These are phyloP conservation scores for Erodium trifolium DNA, from an alignment of 441 rosid genomes.

Conservation along the genomic window DNA sequence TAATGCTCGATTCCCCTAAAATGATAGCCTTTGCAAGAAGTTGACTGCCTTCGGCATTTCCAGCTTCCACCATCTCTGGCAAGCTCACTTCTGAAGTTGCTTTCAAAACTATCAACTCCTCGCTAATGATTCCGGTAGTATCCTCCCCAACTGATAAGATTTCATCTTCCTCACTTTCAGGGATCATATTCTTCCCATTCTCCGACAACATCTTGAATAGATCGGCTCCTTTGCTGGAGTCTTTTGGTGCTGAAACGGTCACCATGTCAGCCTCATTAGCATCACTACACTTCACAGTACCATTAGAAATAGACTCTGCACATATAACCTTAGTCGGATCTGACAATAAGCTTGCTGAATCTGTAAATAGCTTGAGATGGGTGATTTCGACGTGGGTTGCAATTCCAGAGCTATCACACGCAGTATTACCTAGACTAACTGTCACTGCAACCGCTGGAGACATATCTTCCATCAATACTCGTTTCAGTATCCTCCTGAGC, in stretches of 20 bases:
- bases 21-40: slow-evolving; percentile 53
- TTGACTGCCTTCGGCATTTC: slow-evolving; percentile 27
- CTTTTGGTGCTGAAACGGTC: slow-evolving; percentile 21
- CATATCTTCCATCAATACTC: slow-evolving; percentile 66
- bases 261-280: slow-evolving; percentile 21
- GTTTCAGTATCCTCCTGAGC: slow-evolving; percentile 27
- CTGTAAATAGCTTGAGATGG: slow-evolving; percentile 35
- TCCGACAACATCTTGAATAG: slow-evolving; percentile 22
- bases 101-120: slow-evolving; percentile 40
- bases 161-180: slow-evolving; percentile 51
- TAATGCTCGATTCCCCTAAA: slow-evolving; percentile 31
- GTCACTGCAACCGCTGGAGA: slow-evolving; percentile 40
- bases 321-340: slow-evolving; percentile 31
- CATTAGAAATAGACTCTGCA: slow-evolving; percentile 21
- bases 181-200: slow-evolving; percentile 26
- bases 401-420: slow-evolving; percentile 26
- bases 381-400: slow-evolving; percentile 32
- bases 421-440: slow-evolving; percentile 45
- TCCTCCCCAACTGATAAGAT: slow-evolving; percentile 53
- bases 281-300: slow-evolving; percentile 21
- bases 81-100: slow-evolving; percentile 34
- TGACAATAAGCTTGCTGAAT: slow-evolving; percentile 37
- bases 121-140: slow-evolving; percentile 31
- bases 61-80: slow-evolving; percentile 30
- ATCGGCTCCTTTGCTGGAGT: slow-evolving; percentile 23